Evolutionary conservation across 768 basidiomycete genomes (phyloP), one percentile per base, ranked within the genome.

Genomic region (Amanita subjunquillea): DNA sequence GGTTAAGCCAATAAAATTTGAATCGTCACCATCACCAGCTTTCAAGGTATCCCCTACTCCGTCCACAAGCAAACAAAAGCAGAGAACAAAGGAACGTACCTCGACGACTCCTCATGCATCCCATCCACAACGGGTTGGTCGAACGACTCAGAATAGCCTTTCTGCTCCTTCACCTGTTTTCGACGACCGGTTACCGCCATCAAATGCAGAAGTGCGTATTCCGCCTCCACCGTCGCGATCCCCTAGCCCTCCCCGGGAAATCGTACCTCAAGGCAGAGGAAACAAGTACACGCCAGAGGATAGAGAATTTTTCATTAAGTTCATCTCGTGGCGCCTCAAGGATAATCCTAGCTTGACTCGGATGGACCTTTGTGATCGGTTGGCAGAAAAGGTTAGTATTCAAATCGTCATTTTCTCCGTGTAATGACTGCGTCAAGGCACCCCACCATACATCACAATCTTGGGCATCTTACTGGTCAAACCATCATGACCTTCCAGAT

Each of bases 401-500:
- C 10, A 46, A 47, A 29, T 39, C 22, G 55, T 12, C 42, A 25
- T 17, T 43, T 25, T 38, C 36, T 41, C 2, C 48, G 50, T 39
- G 42, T 22, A 38, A 20, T 54, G 32, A 58, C 50, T 48, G 37
- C 34, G 53, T 54, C 25, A 56, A 86, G 84, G 80, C 73, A n/a
- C 81, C 83, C 32, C 82, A 85, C 63, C 85, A 87, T 58, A 75
- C 67, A 37, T 59, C 68, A n/a, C 65, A 65, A 30, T 86, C 83
- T 0, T 87, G 85, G 85, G 67, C 69, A 22, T 76, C 79, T n/a
- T 77, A 82, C 58, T 87, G 85, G 85, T 75, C 74, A 5, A 73
- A 73, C 50, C 72, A 79, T 51, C 80, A 84, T 53, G 82, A 84
- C 57, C 61, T 85, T 25, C 81, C 82, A 1, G 84, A 84, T 58